These are phyloP conservation scores for Picochlorum sp. DNA, from an alignment of 139 green algal species.

Conservation along the genomic window DNA sequence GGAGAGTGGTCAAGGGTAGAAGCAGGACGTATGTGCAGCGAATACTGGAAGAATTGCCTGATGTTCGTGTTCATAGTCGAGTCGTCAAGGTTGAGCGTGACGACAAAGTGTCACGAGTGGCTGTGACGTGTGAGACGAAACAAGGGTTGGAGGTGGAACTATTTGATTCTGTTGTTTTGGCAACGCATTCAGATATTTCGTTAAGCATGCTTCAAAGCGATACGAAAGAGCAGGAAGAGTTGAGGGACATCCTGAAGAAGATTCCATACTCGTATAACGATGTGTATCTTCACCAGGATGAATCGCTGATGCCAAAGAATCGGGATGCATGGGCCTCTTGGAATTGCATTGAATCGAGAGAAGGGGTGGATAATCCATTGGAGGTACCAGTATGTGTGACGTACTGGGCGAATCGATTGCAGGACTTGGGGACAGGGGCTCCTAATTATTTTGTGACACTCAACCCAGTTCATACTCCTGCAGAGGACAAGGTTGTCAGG, in stretches of 20 bases:
- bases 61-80: conserved; percentile 47
- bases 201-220: conserved; percentile 48
- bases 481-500: conserved; percentile 33
- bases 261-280: conserved; percentile 81
- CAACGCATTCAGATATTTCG: conserved; percentile 72
- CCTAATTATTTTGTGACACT: conserved; percentile 85
- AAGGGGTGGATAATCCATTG: background rate
- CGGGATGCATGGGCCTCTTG: conserved; percentile 73
- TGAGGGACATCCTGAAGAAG: conserved; percentile 57
- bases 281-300: conserved; percentile 81
- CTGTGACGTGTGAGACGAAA: background rate
- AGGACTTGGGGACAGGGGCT: conserved; percentile 57
- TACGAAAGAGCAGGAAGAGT: conserved; percentile 7
- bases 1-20: conserved; percentile 79
- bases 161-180: conserved; percentile 80
- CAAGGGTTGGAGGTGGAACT: background rate
- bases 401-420: conserved; percentile 89
- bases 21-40: conserved; percentile 67
- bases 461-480: conserved; percentile 68
- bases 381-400: conserved; percentile 66
- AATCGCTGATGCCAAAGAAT: conserved; percentile 65
- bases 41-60: conserved; percentile 58
- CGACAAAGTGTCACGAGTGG: background rate
- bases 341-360: conserved; percentile 70
- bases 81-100: conserved; percentile 22